These are phyloP conservation scores for Coelastrella sp. DNA, from an alignment of 139 green algal genomes.

Conservation along the genomic window DNA sequence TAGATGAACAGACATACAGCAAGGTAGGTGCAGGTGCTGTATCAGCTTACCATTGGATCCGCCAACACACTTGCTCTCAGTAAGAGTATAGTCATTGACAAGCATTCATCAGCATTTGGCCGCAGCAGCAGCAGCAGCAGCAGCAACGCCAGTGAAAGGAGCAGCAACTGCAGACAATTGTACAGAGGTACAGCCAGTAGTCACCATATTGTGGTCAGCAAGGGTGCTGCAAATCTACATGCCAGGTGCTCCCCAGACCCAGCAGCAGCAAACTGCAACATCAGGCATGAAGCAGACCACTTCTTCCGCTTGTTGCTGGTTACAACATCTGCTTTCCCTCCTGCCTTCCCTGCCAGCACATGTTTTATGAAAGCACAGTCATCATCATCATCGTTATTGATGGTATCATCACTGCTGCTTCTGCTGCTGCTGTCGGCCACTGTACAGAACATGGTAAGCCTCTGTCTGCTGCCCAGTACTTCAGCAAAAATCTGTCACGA, in stretches of 20 bases:
- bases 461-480: background rate
- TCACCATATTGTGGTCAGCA: background rate
- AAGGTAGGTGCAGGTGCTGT: conserved; percentile 35
- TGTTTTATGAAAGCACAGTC: too few species aligned
- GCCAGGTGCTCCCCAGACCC: background rate
- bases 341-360: too few species aligned
- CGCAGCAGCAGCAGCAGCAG: conserved; percentile 14
- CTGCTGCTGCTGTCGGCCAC: background rate
- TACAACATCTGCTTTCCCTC: background rate
- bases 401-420: background rate
- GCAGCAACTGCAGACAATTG: too few species aligned
- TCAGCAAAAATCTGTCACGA: background rate
- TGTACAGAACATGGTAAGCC: background rate
- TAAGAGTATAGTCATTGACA: too few species aligned
- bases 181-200: background rate
- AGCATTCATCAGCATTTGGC: too few species aligned
- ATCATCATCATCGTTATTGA: background rate
- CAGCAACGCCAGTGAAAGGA: background rate
- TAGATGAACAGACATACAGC: background rate
- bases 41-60: too few species aligned
- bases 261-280: background rate
- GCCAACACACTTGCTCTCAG: too few species aligned
- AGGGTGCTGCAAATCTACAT: background rate
- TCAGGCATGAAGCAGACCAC: background rate
- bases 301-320: background rate